phyloP scores from a whole-genome alignment of 177 flowering plant species.

The Vitis hybrid region DNA sequence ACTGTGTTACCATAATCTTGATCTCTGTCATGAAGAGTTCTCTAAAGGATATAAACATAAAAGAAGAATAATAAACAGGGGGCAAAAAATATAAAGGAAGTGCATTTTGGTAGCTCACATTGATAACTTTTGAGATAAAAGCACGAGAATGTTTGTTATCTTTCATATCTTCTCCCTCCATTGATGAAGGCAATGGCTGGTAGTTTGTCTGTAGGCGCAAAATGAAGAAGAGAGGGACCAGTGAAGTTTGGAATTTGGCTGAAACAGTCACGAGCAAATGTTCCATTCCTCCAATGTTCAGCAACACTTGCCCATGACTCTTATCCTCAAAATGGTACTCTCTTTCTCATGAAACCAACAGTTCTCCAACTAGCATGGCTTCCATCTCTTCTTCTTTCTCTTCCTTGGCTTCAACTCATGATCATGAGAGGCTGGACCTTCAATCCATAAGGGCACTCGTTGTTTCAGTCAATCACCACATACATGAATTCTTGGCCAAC shows the following conservation, averaged over 20 bases:
- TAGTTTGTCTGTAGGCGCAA: conserved; percentile 20
- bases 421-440: conserved; percentile 30
- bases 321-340: background rate
- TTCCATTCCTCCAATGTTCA: conserved; percentile 6
- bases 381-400: conserved; percentile 17
- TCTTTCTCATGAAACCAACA: conserved; percentile 16
- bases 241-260: conserved; percentile 32
- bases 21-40: no score
- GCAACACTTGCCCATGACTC: background rate
- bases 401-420: conserved; percentile 14
- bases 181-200: conserved; percentile 22
- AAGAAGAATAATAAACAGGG: no score
- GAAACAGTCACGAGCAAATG: conserved; percentile 36
- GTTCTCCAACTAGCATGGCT: conserved; percentile 11
- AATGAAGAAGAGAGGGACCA: conserved; percentile 23
- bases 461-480: conserved; percentile 33
- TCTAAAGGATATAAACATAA: no score
- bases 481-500: conserved; percentile 32
- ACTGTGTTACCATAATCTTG: no score
- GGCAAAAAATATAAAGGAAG: no score
- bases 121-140: background rate
- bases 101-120: no score
- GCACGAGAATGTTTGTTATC: background rate
- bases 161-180: background rate
- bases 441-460: conserved; percentile 40